Evolutionary conservation across 129 eudicot species (phyloP), one percentile per base, ranked within the genome.

Genomic region (Flaveria ramosissima): DNA sequence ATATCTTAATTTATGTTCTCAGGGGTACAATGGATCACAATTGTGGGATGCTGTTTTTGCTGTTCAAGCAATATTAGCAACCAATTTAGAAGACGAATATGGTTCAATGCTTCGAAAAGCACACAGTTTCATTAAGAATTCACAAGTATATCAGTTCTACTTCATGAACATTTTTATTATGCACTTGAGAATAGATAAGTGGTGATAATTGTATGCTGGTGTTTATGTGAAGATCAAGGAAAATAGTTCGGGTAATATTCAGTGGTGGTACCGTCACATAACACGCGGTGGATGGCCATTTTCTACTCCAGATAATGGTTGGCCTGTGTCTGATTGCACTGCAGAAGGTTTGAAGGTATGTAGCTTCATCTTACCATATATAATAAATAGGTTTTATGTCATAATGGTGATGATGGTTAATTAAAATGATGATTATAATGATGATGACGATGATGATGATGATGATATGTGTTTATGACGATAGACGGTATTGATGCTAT

Each of bases 251-350:
- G 85, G 84, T n/a, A 14, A 81, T 74, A 68, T 80, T 68, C 70
- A 70, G 55, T 84, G 68, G 9, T 89, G 89, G 91, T 84, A 86
- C 61, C 94, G 91, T 56, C 94, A 89, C 80, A 82, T 78, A 57
- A 79, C 85, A 16, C 77, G 67, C 36, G 94, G 94, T 9, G 91
- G 86, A n/a, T 89, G 94, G 94, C 84, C 94, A 42, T 86, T 89
- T 82, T 86, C 91, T 7, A 89, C 94, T 9, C 74, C 81, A 42
- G 94, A 86, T 80, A 80, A 86, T 51, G 94, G 91, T 71, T 89
- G 94, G 94, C 84, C 84, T 36, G 85, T 84, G 13, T 89, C 94
- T 61, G 94, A 89, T 84, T 84, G 91, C 68, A 89, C 94, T 59
- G 90, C 89, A 32, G 94, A 89, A 75, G 89, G 87, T 48, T 82